A percentile compares a stretch with the other conserved stretches of the same genome.
phyloP scores from a whole-genome alignment of 768 basidiomycete species.

The Nevesoporus exiguus region DNA sequence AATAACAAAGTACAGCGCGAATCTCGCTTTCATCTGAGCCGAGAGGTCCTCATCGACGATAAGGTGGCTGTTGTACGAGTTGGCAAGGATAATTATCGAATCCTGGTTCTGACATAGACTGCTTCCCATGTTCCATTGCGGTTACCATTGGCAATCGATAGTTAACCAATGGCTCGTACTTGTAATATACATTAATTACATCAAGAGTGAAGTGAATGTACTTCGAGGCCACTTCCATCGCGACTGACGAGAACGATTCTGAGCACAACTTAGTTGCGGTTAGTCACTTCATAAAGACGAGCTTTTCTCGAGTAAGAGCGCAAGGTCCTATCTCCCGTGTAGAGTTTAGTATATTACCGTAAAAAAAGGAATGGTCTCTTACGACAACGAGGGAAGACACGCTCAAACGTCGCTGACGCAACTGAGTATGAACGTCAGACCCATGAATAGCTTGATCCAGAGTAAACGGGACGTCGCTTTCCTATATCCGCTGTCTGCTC shows the following conservation, averaged over 20 bases:
- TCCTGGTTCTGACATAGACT: conserved; percentile 42
- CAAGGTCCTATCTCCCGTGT: conserved; percentile 22
- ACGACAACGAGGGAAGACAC: conserved; percentile 24
- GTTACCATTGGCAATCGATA: not conserved
- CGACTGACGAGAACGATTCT: not conserved
- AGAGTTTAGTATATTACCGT: not conserved
- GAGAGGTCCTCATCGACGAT: conserved; percentile 53
- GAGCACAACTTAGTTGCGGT: not conserved
- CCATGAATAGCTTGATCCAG: conserved; percentile 8
- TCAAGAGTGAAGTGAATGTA: not conserved
- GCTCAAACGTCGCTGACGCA: conserved; percentile 14
- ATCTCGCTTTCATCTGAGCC: conserved; percentile 38
- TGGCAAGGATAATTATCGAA: conserved; percentile 68
- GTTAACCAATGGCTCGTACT: not conserved
- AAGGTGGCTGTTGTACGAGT: conserved; percentile 64
- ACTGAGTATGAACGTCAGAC: not conserved
- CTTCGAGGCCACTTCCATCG: not conserved
- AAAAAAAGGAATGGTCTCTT: not conserved
- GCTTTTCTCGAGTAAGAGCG: conserved; percentile 11
- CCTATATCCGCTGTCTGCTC: conserved; percentile 9
- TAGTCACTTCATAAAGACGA: not conserved
- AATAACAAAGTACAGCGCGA: conserved; percentile 63
- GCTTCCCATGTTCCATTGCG: not conserved
- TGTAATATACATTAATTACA: too few species aligned
- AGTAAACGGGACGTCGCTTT: not conserved